Evolutionary conservation across 352 stramenopile genomes (phyloP).

Genomic region (Phytopythium delawarense): DNA sequence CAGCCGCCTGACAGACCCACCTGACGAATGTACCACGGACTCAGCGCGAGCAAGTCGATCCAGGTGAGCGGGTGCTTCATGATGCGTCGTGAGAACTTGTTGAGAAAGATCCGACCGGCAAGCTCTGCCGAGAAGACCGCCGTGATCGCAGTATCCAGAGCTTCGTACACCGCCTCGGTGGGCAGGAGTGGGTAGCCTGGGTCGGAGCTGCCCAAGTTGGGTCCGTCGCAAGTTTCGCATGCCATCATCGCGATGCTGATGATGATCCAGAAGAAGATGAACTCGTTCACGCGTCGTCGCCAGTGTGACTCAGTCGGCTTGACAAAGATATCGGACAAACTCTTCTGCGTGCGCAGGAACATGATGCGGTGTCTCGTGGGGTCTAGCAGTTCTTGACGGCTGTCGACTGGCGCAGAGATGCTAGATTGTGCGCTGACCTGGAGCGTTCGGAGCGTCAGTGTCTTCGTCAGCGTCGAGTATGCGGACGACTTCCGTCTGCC

Average conservation of each 20-base stretch:
- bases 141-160: conserved; percentile 36
- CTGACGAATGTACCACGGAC: conserved; percentile 50
- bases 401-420: neutral
- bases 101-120: conserved; percentile 23
- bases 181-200: conserved; percentile 59
- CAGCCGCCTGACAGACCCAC: conserved; percentile 9
- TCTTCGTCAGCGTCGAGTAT: conserved; percentile 12
- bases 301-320: conserved; percentile 30
- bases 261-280: conserved; percentile 52
- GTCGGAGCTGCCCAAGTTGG: conserved; percentile 42
- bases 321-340: conserved; percentile 36
- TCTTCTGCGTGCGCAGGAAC: conserved; percentile 37
- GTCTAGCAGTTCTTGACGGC: conserved; percentile 10
- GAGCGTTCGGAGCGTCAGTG: conserved; percentile 18
- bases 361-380: conserved; percentile 29
- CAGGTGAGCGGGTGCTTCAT: conserved; percentile 38
- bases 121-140: conserved; percentile 59
- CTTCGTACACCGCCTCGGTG: conserved; percentile 23
- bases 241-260: conserved; percentile 42
- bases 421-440: conserved; percentile 10
- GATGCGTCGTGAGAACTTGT: conserved; percentile 22
- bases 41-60: conserved; percentile 50
- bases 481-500: neutral
- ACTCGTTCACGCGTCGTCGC: conserved; percentile 29
- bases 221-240: conserved; percentile 59